A percentile compares a stretch with the other conserved stretches of the same genome.
Conservation (phyloP, 1,139 yeast species). For the Candida sojae region DNA sequence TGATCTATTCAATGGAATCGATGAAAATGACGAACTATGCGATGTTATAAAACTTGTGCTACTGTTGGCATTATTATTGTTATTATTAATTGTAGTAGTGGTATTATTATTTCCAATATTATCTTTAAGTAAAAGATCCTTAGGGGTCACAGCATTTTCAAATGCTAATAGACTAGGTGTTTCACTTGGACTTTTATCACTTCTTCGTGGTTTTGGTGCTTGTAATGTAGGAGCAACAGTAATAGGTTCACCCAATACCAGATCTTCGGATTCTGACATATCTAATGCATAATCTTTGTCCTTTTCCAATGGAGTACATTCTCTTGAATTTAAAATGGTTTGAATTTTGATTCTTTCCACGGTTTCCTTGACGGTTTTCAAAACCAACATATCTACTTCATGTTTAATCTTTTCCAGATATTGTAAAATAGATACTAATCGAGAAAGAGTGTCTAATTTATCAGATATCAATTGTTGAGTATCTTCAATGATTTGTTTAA, state of each 20-base stretch:
- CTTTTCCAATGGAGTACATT: constrained; percentile 10
- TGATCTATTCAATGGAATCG: constrained; percentile 10
- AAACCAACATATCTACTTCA: constrained; percentile 77
- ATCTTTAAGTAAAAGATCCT: constrained; percentile 33
- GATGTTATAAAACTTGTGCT: constrained; percentile 10
- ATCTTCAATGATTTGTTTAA: constrained; percentile 64
- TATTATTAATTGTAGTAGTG: too few species aligned
- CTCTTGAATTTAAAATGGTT: constrained; percentile 18
- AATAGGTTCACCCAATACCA: constrained; percentile 5
- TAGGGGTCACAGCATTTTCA: constrained; percentile 37
- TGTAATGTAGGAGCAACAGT: constrained; percentile 8
- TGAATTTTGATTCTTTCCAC: constrained; percentile 53
- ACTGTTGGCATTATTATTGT: neutral
- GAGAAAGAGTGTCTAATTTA: constrained; percentile 72
- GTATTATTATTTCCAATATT: neutral
- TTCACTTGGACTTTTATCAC: constrained; percentile 27
- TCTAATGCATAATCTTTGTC: neutral
- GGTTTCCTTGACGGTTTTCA: constrained; percentile 66
- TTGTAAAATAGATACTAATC: constrained; percentile 75
- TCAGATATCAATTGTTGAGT: constrained; percentile 62
- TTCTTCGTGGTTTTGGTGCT: constrained; percentile 37
- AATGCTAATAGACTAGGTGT: constrained; percentile 37
- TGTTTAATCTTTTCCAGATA: constrained; percentile 79
- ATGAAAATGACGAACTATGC: constrained; percentile 14
- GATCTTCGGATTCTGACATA: constrained; percentile 10